These are phyloP conservation scores for Trichoderma koningii DNA, from an alignment of 2,329 filamentous ascomycete species.

Conservation along the genomic window DNA sequence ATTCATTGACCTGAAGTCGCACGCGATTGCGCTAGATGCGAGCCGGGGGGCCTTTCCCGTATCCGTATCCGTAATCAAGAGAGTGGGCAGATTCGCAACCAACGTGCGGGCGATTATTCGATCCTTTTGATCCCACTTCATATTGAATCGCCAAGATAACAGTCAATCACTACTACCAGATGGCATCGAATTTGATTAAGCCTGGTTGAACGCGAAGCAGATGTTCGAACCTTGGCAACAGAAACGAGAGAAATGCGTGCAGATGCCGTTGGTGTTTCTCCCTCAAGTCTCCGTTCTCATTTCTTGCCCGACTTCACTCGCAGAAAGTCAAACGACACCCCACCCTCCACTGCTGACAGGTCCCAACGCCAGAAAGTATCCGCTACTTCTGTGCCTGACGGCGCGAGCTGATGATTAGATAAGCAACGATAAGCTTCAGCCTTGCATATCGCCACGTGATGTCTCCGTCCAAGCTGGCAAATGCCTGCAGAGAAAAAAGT, in stretches of 20 bases:
- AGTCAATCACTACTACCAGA: too few species aligned
- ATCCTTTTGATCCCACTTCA: not conserved
- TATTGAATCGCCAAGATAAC: not conserved
- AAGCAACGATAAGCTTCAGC: conserved; percentile 20
- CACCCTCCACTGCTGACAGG: too few species aligned
- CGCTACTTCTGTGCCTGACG: too few species aligned
- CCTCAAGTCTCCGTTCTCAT: too few species aligned
- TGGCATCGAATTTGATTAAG: too few species aligned
- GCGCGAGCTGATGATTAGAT: not conserved
- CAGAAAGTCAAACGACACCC: too few species aligned
- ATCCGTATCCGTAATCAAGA: conserved; percentile 24
- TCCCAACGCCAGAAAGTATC: too few species aligned
- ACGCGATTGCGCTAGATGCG: conserved; percentile 13
- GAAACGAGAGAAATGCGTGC: too few species aligned
- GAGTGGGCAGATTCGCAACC: not conserved
- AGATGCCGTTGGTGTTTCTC: too few species aligned
- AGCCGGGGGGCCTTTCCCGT: conserved; percentile 4
- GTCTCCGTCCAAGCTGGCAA: conserved; percentile 1
- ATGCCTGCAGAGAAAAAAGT: conserved; percentile 30
- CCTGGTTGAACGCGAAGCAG: too few species aligned
- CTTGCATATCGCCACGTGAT: conserved; percentile 30
- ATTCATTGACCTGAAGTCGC: not conserved
- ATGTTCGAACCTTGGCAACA: too few species aligned
- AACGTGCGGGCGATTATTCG: not conserved
- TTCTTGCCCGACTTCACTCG: too few species aligned